Evolutionary conservation across 768 basidiomycete genomes (phyloP).

Genomic region (Boletus sp.): DNA sequence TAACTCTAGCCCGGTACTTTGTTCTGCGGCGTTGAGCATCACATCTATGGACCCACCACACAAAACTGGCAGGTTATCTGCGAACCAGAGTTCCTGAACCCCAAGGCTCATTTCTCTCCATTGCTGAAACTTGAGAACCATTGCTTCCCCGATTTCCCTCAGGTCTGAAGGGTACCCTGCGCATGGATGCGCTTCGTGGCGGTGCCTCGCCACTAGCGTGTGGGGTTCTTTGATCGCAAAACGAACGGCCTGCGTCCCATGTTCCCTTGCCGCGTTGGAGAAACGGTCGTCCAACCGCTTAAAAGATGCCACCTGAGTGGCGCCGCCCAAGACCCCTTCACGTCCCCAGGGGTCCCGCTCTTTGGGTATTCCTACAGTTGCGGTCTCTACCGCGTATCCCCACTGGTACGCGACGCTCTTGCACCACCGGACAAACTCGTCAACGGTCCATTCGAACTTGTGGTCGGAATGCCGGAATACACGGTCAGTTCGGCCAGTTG

Average conservation of each 20-base stretch:
- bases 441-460: constrained; percentile 84
- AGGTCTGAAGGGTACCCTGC: constrained; percentile 42
- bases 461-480: constrained; percentile 82
- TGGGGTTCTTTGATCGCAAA: constrained; percentile 34
- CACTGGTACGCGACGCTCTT: constrained; percentile 51
- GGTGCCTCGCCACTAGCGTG: constrained; percentile 43
- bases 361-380: constrained; percentile 54
- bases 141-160: constrained; percentile 45
- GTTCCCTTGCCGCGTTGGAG: constrained; percentile 32
- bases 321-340: constrained; percentile 59
- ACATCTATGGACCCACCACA: constrained; percentile 35
- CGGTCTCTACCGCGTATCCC: constrained; percentile 66
- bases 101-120: constrained; percentile 47
- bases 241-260: constrained; percentile 6
- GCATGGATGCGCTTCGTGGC: constrained; percentile 49
- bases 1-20: constrained; percentile 23
- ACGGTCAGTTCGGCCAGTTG: constrained; percentile 69
- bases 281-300: constrained; percentile 39
- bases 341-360: constrained; percentile 73
- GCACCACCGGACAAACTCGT: constrained; percentile 72
- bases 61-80: constrained; percentile 31
- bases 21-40: constrained; percentile 25
- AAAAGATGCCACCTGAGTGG: constrained; percentile 67
- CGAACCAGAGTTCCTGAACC: constrained; percentile 45
- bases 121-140: constrained; percentile 54